A percentile compares a stretch with the other conserved stretches of the same genome.
These are phyloP conservation scores for Xylariaceae sp. DNA, from an alignment of 2,329 filamentous ascomycete species.

Conservation along the genomic window DNA sequence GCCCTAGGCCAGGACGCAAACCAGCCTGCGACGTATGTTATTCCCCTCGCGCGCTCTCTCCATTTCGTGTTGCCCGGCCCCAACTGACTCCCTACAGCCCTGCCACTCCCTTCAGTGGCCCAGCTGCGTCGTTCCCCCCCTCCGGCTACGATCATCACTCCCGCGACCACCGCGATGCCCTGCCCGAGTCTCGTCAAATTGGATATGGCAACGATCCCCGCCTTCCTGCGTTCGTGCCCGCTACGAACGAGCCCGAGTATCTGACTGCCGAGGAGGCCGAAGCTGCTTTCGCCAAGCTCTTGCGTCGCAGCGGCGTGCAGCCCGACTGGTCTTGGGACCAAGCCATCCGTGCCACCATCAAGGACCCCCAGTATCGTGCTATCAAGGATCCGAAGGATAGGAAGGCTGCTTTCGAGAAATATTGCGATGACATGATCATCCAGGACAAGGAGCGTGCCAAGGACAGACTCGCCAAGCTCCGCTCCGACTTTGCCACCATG, in stretches of 20 bases:
- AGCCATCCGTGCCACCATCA: conserved; percentile 79
- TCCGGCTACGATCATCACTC: conserved; percentile 22
- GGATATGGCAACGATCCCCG: conserved; percentile 55
- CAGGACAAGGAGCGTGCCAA: conserved; percentile 95
- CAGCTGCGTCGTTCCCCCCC: conserved; percentile 33
- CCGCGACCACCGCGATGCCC: conserved; percentile 36
- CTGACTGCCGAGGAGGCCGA: conserved; percentile 82
- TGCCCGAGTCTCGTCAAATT: conserved; percentile 57
- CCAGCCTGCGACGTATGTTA: conserved; percentile 43
- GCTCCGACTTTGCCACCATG: conserved; percentile 94
- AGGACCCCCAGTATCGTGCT: conserved; percentile 88
- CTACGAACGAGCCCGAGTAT: conserved; percentile 73
- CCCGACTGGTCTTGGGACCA: conserved; percentile 93
- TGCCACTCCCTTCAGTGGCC: conserved; percentile 42
- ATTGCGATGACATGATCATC: conserved; percentile 80
- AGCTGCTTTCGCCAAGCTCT: conserved; percentile 85
- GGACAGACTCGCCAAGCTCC: conserved; percentile 86
- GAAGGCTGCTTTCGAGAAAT: conserved; percentile 90
- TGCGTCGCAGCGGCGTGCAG: conserved; percentile 81
- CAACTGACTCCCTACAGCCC: conserved; percentile 28
- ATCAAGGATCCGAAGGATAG: conserved; percentile 91
- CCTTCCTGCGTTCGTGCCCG: conserved; percentile 59
- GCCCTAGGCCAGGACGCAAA: conserved; percentile 61
- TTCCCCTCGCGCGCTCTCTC: not conserved
- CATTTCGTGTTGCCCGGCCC: not conserved